phyloP scores from a whole-genome alignment of 108 stramenopile genomes.

The Pseudonitzschia multiseries region DNA sequence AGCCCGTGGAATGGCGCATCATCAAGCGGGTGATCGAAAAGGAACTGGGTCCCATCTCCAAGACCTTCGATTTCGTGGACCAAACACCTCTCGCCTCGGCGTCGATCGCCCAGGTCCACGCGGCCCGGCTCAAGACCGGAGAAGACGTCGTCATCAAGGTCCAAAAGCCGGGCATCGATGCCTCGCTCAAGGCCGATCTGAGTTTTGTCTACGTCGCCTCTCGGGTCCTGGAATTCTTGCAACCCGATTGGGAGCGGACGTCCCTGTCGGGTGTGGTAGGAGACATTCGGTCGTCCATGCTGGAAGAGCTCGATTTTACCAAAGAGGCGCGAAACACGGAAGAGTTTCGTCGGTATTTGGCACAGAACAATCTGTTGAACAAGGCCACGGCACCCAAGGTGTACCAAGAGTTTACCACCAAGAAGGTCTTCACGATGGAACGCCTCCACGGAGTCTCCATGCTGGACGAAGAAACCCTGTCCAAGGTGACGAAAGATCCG shows the following conservation, averaged over 20 bases:
- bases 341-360: slow-evolving; percentile 87
- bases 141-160: slow-evolving; percentile 96
- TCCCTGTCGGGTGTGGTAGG: slow-evolving; percentile 81
- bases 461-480: slow-evolving; percentile 83
- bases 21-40: slow-evolving; percentile 83
- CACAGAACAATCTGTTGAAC: slow-evolving; percentile 55
- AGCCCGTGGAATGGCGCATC: slow-evolving; percentile 76
- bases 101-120: slow-evolving; percentile 93
- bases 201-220: slow-evolving; percentile 91
- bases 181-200: slow-evolving; percentile 88
- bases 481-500: slow-evolving; percentile 69
- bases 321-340: slow-evolving; percentile 90
- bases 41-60: slow-evolving; percentile 77
- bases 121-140: slow-evolving; percentile 80
- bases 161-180: slow-evolving; percentile 91
- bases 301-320: slow-evolving; percentile 93
- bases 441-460: slow-evolving; percentile 83
- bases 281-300: slow-evolving; percentile 86
- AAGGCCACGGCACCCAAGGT: slow-evolving; percentile 77
- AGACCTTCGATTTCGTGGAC: slow-evolving; percentile 75
- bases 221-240: slow-evolving; percentile 82
- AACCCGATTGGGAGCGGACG: slow-evolving; percentile 90
- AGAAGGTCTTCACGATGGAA: slow-evolving; percentile 92
- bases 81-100: slow-evolving; percentile 85
- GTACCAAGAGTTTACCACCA: slow-evolving; percentile 65